Evolutionary conservation across 441 rosid genomes (phyloP).

Genomic region (Aleurites moluccanus): DNA sequence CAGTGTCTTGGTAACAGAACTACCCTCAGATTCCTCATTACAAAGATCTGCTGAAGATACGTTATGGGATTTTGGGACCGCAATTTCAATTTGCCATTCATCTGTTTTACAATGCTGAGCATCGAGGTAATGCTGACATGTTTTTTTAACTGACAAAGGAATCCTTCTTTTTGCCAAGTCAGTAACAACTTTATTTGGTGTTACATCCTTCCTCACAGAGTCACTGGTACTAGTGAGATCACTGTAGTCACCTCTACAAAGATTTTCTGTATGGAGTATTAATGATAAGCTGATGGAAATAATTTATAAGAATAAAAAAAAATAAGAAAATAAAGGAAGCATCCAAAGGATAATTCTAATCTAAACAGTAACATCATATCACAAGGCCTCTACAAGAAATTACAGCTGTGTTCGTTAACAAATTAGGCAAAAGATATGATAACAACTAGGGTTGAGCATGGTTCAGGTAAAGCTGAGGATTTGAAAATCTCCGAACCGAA

Average conservation of each 20-base stretch:
- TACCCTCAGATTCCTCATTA: constrained; percentile 80
- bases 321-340: constrained; percentile 9
- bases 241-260: constrained; percentile 52
- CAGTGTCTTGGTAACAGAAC: constrained; percentile 62
- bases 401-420: neutral
- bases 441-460: too few relatives aligned
- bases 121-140: constrained; percentile 42
- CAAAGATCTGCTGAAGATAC: constrained; percentile 41
- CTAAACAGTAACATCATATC: constrained; percentile 4
- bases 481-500: too few relatives aligned
- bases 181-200: constrained; percentile 42
- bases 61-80: constrained; percentile 50
- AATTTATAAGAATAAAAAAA: neutral
- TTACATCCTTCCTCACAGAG: constrained; percentile 44
- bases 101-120: constrained; percentile 52
- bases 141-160: constrained; percentile 54
- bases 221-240: constrained; percentile 56
- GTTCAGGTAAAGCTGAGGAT: too few relatives aligned
- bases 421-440: neutral
- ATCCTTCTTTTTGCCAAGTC: constrained; percentile 49
- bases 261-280: constrained; percentile 52
- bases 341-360: neutral
- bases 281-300: constrained; percentile 20
- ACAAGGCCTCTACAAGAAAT: neutral
- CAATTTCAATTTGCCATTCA: constrained; percentile 79